These are phyloP conservation scores for Ajuga reptans DNA, from an alignment of 305 asterid genomes.

Conservation along the genomic window DNA sequence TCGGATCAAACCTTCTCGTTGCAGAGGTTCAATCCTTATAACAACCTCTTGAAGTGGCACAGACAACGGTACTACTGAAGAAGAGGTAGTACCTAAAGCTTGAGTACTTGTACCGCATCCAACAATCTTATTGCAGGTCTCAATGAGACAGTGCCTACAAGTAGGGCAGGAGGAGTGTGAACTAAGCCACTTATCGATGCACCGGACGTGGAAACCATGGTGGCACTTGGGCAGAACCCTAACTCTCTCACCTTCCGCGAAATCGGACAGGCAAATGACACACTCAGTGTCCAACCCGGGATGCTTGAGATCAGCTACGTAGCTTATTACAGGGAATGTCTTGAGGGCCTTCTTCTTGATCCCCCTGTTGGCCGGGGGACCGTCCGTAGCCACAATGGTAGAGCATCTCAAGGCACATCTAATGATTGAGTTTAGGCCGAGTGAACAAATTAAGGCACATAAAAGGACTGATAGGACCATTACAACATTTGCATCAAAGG, in stretches of 20 bases:
- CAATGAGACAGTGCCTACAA: slow-evolving; percentile 67
- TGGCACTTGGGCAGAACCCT: slow-evolving; percentile 63
- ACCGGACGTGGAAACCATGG: slow-evolving; percentile 70
- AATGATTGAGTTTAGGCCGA: slow-evolving; percentile 64
- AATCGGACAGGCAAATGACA: slow-evolving; percentile 62
- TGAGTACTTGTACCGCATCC: slow-evolving; percentile 21
- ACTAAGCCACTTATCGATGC: slow-evolving; percentile 70
- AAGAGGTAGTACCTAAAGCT: not conserved
- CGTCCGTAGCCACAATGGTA: slow-evolving; percentile 17
- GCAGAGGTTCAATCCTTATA: slow-evolving; percentile 42
- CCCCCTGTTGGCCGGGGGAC: slow-evolving; percentile 43
- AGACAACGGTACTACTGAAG: not conserved
- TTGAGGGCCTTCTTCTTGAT: slow-evolving; percentile 63
- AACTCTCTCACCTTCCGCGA: slow-evolving; percentile 40
- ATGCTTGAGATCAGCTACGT: slow-evolving; percentile 32
- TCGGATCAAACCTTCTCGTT: slow-evolving; percentile 40
- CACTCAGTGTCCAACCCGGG: slow-evolving; percentile 54
- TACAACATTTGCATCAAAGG: slow-evolving; percentile 64
- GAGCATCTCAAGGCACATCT: slow-evolving; percentile 64
- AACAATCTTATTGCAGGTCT: slow-evolving; percentile 51
- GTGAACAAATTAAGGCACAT: slow-evolving; percentile 77
- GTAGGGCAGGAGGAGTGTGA: slow-evolving; percentile 86
- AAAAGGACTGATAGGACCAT: slow-evolving; percentile 70
- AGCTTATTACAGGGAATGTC: slow-evolving; percentile 44
- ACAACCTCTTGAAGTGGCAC: slow-evolving; percentile 19